phyloP scores from a whole-genome alignment of 768 basidiomycete genomes.

The Mycena metata region DNA sequence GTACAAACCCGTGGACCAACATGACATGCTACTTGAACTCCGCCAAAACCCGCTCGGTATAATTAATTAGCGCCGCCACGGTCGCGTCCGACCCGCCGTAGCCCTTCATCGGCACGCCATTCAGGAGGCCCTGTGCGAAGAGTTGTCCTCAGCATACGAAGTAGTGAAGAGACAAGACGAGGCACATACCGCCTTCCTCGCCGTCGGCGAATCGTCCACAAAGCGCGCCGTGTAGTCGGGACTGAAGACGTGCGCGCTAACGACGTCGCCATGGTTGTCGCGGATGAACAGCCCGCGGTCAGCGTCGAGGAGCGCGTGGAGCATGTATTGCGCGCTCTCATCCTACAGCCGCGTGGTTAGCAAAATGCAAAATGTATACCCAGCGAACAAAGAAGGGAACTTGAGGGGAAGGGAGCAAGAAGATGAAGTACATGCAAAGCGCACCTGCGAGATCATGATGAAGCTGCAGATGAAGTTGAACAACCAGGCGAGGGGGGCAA shows the following conservation, averaged over 20 bases:
- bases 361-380: no score
- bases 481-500: neutral
- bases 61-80: neutral
- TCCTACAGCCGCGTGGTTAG: neutral
- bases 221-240: neutral
- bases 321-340: slow-evolving; percentile 31
- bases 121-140: neutral
- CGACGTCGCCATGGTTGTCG: neutral
- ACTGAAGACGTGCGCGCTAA: neutral
- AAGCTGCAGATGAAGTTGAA: neutral
- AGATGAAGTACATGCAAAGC: no score
- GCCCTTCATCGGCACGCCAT: slow-evolving; percentile 1
- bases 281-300: slow-evolving; percentile 8
- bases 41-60: neutral
- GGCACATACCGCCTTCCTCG: neutral
- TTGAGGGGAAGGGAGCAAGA: no score
- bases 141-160: no score
- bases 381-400: no score
- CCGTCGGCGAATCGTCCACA: neutral
- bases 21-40: no score
- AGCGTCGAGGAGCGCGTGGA: slow-evolving; percentile 24
- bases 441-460: neutral
- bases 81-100: slow-evolving; percentile 4
- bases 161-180: no score
- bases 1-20: no score